Percentiles rank a stretch among this genome's conserved stretches.
These are phyloP conservation scores for Ogataea naganishii DNA, from an alignment of 805 yeast genomes.

Conservation along the genomic window DNA sequence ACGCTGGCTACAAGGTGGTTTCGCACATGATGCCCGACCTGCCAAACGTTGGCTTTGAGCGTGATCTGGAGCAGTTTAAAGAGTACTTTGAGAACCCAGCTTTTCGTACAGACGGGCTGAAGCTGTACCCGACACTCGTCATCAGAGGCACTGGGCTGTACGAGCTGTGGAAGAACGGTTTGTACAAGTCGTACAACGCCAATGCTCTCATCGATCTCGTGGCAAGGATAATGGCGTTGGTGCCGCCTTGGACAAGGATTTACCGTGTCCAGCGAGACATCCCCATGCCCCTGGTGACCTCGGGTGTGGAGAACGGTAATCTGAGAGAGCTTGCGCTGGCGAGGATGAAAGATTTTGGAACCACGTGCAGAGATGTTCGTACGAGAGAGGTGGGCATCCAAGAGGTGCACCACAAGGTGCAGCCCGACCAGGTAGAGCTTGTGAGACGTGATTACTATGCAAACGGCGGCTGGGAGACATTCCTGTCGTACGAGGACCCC, in stretches of 20 bases:
- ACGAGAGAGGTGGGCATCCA: slow-evolving; percentile 98
- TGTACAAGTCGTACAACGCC: slow-evolving; percentile 90
- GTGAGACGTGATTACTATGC: slow-evolving; percentile 95
- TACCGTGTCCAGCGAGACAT: slow-evolving; percentile 98
- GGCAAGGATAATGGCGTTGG: slow-evolving; percentile 90
- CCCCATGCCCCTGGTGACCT: slow-evolving; percentile 96
- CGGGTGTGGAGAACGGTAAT: slow-evolving; percentile 98
- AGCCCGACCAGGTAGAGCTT: slow-evolving; percentile 94
- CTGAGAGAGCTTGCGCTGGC: slow-evolving; percentile 91
- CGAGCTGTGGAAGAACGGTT: slow-evolving; percentile 95
- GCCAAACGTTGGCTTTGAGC: slow-evolving; percentile 97
- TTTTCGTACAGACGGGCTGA: slow-evolving; percentile 93
- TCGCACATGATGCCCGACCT: slow-evolving; percentile 99
- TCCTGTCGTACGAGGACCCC: slow-evolving; percentile 92
- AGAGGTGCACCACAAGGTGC: slow-evolving; percentile 94
- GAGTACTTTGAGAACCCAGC: slow-evolving; percentile 97
- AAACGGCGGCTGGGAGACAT: slow-evolving; percentile 98
- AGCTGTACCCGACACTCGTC: slow-evolving; percentile 91
- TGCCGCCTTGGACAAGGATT: slow-evolving; percentile 99
- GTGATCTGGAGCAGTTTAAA: slow-evolving; percentile 91
- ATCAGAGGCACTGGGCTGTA: slow-evolving; percentile 96
- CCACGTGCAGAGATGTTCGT: slow-evolving; percentile 90
- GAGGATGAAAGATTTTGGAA: slow-evolving; percentile 97
- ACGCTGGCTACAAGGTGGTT: slow-evolving; percentile 96
- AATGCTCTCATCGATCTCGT: slow-evolving; percentile 90